Evolutionary conservation across 176 grass and related monocot genomes (phyloP).

Genomic region (Lolium perenne): DNA sequence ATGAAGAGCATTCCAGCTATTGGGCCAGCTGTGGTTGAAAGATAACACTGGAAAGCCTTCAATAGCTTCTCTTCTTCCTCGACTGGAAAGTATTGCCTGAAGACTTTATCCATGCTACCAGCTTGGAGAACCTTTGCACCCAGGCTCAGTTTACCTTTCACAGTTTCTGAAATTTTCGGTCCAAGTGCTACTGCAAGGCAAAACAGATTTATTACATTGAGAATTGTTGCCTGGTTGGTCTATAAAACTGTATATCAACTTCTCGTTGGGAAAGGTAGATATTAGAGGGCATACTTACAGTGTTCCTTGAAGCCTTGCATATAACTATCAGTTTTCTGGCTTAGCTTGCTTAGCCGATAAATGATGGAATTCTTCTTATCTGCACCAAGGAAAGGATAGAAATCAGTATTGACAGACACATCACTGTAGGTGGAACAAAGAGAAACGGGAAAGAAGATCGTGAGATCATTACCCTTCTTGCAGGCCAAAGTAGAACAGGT

Average conservation of each 20-base stretch:
- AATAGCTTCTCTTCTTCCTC: conserved; percentile 67
- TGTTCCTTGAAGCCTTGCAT: conserved; percentile 65
- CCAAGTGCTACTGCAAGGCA: conserved; percentile 65
- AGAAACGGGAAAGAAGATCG: neutral
- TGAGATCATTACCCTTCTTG: conserved; percentile 56
- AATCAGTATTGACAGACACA: conserved; percentile 40
- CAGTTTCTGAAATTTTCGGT: conserved; percentile 67
- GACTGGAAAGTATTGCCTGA: conserved; percentile 63
- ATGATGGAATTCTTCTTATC: conserved; percentile 55
- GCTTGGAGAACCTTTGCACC: conserved; percentile 70
- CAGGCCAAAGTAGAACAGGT: conserved; percentile 38
- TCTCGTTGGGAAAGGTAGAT: neutral
- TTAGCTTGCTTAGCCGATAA: conserved; percentile 52
- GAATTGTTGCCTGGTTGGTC: neutral
- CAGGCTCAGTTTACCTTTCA: conserved; percentile 71
- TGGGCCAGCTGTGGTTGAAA: conserved; percentile 87
- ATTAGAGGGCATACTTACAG: conserved; percentile 42
- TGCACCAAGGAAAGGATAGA: conserved; percentile 23
- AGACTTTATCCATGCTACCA: conserved; percentile 66
- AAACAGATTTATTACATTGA: conserved; percentile 17
- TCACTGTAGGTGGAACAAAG: neutral
- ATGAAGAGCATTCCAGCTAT: conserved; percentile 85
- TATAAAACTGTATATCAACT: neutral
- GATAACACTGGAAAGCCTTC: conserved; percentile 85
- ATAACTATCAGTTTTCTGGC: conserved; percentile 53